Percentiles rank a stretch among this genome's conserved stretches.
phyloP scores from a whole-genome alignment of 495 filamentous ascomycete genomes.

The Penicillium verhagenii region DNA sequence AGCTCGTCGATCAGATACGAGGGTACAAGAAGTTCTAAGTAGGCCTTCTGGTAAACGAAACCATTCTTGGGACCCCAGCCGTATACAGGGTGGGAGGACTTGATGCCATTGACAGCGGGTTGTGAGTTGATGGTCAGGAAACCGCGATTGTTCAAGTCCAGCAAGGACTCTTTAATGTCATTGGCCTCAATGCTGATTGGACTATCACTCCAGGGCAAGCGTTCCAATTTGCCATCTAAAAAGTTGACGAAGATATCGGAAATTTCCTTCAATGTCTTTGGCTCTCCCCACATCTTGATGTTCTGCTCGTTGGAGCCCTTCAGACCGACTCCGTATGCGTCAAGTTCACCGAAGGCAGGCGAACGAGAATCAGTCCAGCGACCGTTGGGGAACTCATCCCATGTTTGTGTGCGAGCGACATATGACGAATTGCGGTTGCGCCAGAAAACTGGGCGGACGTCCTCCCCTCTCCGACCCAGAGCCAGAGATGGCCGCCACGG shows the following conservation, averaged over 20 bases:
- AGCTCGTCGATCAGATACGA: conserved; percentile 77
- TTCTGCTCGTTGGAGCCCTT: conserved; percentile 98
- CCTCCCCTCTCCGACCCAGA: conserved; percentile 83
- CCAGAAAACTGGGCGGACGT: conserved; percentile 99
- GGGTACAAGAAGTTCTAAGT: conserved; percentile 85
- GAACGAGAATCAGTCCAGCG: conserved; percentile 98
- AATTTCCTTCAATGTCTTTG: conserved; percentile 74
- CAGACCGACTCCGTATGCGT: conserved; percentile 91
- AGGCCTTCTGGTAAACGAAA: conserved; percentile 98
- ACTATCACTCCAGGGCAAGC: conserved; percentile 92
- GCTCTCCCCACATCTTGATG: conserved; percentile 91
- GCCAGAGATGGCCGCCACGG: conserved; percentile 95
- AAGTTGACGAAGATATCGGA: conserved; percentile 80
- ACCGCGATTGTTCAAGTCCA: conserved; percentile 80
- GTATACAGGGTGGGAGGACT: conserved; percentile 79
- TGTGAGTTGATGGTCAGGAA: conserved; percentile 97
- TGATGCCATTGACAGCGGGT: conserved; percentile 90
- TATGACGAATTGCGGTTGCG: conserved; percentile 95
- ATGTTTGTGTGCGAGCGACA: conserved; percentile 91
- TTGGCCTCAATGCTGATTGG: conserved; percentile 80
- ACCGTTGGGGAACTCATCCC: conserved; percentile 99
- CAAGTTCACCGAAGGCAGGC: conserved; percentile 94
- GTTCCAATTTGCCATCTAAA: conserved; percentile 73
- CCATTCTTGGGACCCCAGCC: conserved; percentile 95
- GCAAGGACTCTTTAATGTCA: conserved; percentile 69